Base-by-base conservation (phyloP, 257 asterid species). In the Salvia splendens region DNA sequence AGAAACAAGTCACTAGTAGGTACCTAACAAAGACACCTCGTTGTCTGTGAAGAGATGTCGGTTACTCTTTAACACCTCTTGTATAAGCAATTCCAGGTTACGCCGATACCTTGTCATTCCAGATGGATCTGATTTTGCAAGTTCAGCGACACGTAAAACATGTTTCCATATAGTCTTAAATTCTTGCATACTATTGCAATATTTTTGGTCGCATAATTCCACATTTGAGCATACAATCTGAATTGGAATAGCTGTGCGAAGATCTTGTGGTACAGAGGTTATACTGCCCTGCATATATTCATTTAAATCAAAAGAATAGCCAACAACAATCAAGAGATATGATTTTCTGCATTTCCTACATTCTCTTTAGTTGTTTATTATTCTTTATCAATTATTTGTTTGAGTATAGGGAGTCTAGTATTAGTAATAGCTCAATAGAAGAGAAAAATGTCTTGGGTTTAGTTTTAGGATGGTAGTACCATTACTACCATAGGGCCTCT, bases 1-100 rank as follows among this genome's bases (percentile, higher is more conserved):
- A 56, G 35, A 63, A 33, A 54, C 10, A 56, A 60, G 48, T 59
- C 65, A 20, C 62, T 14, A 28, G 47, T 8, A 69, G 58, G 53
- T 83, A 93, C 99, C 90, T 79, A 93, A 79, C 71, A 85, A 86
- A 75, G 87, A 81, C 78, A 79, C 87, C 82, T 93, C 99, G 2
- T 57, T 81, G 71, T 70, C 70, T 11, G 87, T 83, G 54, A 93
- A 78, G 77, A 90, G 82, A 79, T 90, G 96, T 48, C 77, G 63
- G 59, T 82, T 59, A 69, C 77, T 80, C 84, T 74, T 83, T 55
- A 93, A 74, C 74, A 85, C 97, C 76, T 88, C 96, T 68, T 79
- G 83, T 67, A 90, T 80, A 73, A 93, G 79, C 65, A 90, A 70
- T 12, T 71, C 82, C 77, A 93, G 76, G 81, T 90, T 93, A 30